phyloP scores from a whole-genome alignment of 306 rosid genomes.

The Inga laurina region DNA sequence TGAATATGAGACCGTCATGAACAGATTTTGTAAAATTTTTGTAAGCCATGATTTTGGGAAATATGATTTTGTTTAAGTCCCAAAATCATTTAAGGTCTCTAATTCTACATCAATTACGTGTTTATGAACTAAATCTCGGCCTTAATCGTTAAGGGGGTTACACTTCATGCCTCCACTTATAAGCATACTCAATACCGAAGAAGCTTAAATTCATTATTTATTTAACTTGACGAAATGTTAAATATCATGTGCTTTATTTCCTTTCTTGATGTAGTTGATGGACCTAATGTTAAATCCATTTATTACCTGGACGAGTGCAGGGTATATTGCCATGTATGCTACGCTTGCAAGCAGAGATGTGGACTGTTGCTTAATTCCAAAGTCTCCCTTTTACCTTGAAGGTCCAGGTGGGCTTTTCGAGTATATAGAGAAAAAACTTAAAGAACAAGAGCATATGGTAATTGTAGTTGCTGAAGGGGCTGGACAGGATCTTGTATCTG shows the following conservation, averaged over 20 bases:
- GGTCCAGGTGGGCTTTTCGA: conserved; percentile 94
- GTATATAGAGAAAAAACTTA: conserved; percentile 66
- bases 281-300: conserved; percentile 7
- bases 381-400: conserved; percentile 88
- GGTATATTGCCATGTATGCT: conserved; percentile 93
- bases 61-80: no score
- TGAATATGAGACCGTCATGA: no score
- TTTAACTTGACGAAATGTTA: conserved; percentile 4
- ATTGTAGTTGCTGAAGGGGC: conserved; percentile 98
- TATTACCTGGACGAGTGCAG: conserved; percentile 44
- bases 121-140: no score
- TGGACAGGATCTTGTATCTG: conserved; percentile 82
- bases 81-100: no score
- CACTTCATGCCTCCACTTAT: conserved; percentile 27
- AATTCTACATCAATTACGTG: no score
- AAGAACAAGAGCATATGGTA: conserved; percentile 93
- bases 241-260: background rate
- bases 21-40: no score
- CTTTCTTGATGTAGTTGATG: conserved; percentile 11
- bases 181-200: background rate
- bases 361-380: conserved; percentile 96
- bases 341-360: conserved; percentile 98
- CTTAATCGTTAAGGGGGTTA: no score
- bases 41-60: no score
- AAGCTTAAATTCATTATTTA: background rate